Evolutionary conservation across 371 early-diverging fungal species (phyloP).

Genomic region (Mortierella sp.): DNA sequence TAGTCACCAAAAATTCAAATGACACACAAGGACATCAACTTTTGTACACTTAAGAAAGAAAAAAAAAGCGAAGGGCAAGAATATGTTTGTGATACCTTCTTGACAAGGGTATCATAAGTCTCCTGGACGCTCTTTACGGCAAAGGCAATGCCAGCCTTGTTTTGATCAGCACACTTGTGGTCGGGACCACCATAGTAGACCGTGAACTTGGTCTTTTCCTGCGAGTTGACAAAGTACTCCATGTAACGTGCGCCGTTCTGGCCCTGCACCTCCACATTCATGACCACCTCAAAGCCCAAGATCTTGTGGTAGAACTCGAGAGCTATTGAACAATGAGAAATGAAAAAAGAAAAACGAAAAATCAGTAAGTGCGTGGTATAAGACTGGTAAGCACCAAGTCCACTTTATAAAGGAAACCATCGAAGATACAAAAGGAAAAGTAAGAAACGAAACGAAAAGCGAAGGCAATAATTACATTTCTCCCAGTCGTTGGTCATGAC

Average conservation of each 20-base stretch:
- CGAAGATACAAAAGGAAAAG: background rate
- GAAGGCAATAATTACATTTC: slow-evolving; percentile 1
- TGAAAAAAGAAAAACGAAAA: background rate
- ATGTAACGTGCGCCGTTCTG: slow-evolving; percentile 27
- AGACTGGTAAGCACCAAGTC: background rate
- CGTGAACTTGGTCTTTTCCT: slow-evolving; percentile 37
- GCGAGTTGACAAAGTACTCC: slow-evolving; percentile 25
- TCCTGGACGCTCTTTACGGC: slow-evolving; percentile 33
- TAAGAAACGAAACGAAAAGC: background rate
- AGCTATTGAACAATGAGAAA: slow-evolving; percentile 4
- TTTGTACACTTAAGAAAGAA: background rate
- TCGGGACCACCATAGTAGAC: slow-evolving; percentile 25
- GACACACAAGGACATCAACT: background rate
- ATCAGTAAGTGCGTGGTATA: background rate
- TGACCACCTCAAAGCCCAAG: slow-evolving; percentile 21
- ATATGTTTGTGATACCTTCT: slow-evolving; percentile 27
- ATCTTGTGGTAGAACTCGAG: slow-evolving; percentile 45
- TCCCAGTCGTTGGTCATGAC: slow-evolving; percentile 32
- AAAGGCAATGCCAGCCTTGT: slow-evolving; percentile 15
- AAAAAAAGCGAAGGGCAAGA: background rate
- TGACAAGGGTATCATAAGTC: slow-evolving; percentile 32
- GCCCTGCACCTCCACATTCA: slow-evolving; percentile 15
- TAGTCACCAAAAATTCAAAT: background rate
- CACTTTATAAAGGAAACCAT: background rate
- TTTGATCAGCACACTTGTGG: background rate